Evolutionary conservation across 768 basidiomycete genomes (phyloP).

Genomic region (Agaricus subrufescens): DNA sequence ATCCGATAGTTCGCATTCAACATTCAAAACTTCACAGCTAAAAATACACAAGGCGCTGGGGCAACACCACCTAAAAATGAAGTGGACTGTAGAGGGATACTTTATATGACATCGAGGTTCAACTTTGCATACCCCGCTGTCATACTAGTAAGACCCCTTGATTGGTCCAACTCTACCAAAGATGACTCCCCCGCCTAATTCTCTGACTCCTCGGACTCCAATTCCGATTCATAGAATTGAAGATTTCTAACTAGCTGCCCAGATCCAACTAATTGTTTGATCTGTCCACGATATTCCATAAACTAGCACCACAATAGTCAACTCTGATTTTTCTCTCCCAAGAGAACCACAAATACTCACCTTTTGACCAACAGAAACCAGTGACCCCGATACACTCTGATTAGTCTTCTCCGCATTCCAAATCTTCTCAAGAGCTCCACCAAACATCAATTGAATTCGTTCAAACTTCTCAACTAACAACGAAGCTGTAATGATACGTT

Average conservation of each 20-base stretch:
- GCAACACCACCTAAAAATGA: too few relatives aligned
- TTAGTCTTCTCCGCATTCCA: slow-evolving; percentile 15
- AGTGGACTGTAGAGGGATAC: too few relatives aligned
- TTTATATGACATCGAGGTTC: too few relatives aligned
- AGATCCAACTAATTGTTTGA: not conserved
- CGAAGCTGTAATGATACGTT: slow-evolving; percentile 34
- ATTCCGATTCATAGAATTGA: not conserved
- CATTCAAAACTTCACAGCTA: too few relatives aligned
- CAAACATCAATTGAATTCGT: slow-evolving; percentile 29
- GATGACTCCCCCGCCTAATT: not conserved
- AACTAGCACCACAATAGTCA: not conserved
- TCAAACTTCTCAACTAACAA: slow-evolving; percentile 21
- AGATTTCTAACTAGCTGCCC: not conserved
- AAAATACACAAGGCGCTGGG: too few relatives aligned
- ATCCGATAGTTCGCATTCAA: too few relatives aligned
- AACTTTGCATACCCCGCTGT: too few relatives aligned
- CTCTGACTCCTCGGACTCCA: not conserved
- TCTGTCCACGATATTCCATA: not conserved
- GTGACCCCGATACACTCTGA: slow-evolving; percentile 18
- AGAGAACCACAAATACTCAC: not conserved
- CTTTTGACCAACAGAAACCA: slow-evolving; percentile 19
- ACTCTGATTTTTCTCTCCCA: not conserved
- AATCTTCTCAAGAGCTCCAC: slow-evolving; percentile 22
- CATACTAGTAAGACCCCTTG: too few relatives aligned
- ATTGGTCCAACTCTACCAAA: too few relatives aligned